Base-by-base conservation (phyloP, 2,329 filamentous ascomycete species). In the Ciborinia camelliae region DNA sequence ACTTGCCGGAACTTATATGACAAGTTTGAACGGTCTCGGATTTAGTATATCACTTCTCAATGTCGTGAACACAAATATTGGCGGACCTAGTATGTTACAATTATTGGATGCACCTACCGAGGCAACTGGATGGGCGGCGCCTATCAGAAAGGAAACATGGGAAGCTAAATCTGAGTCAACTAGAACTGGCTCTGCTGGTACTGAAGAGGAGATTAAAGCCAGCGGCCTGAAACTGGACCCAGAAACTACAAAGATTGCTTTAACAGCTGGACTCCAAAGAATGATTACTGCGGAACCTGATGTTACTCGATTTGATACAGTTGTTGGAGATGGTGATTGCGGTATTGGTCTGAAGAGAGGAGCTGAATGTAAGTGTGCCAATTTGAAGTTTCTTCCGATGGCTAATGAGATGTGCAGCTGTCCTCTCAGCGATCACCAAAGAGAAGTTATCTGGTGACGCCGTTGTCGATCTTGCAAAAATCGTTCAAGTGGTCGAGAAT, bases 241-340 rank as follows among this genome's bases (percentile, higher is more conserved):
- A 5, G 65, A 71, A 53, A 68, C 77, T n/a, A 79, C 84, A 30
- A 84, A 81, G 68, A 82, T 79, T 60, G 81, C 80, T 30, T 79
- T 89, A 48, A 79, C 77, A 48, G 77, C 79, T 39, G 88, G 81
- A 23, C 79, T 90, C 8, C 76, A 86, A 48, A 79, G 80, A 63
- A 74, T 90, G 39, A 88, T 90, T 69, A 79, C 76, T 4, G 86
- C 85, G 3, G 88, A 91, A 72, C 82, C 86, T 10, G 82, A 87
- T 50, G 80, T 90, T 63, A 90, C 88, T 14, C 82, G 79, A 63
- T 90, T 83, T 73, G 88, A 90, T 73, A 89, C 87, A 3, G 84
- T 89, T 47, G 87, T 90, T 60, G 88, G 88, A 39, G 88, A 91
- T 72, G 88, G 88, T 39, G 88, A 91, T 75, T 90, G 88, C 72